Conservation (phyloP, 306 rosid species). For the Medicago truncatula region DNA sequence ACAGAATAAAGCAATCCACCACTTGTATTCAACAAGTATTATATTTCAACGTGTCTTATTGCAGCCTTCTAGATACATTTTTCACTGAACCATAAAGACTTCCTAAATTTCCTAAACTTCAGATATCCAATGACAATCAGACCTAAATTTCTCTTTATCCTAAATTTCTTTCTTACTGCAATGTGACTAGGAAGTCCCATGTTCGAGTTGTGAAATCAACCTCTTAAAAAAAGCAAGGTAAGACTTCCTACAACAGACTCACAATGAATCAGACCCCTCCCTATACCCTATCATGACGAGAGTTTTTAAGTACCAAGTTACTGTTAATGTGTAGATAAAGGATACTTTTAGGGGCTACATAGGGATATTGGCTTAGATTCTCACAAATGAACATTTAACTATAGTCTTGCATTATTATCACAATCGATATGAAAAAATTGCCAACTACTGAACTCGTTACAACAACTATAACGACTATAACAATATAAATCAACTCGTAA, state of each 20-base stretch:
- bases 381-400: conserved; percentile 26
- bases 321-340: conserved; percentile 21
- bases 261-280: conserved; percentile 6
- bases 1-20: conserved; percentile 20
- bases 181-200: conserved; percentile 13
- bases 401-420: conserved; percentile 1
- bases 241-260: background rate
- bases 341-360: conserved; percentile 10
- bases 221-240: background rate
- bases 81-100: conserved; percentile 23
- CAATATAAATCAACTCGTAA: conserved; percentile 7
- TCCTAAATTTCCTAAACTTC: conserved; percentile 6
- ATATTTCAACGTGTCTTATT: conserved; percentile 10
- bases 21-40: background rate
- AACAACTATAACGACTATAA: conserved; percentile 1
- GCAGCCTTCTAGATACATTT: conserved; percentile 25
- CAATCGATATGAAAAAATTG: conserved; percentile 18
- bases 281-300: background rate
- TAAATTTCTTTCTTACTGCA: background rate
- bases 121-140: conserved; percentile 13
- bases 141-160: background rate
- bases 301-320: background rate
- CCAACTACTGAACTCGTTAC: conserved; percentile 9
- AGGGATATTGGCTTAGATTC: conserved; percentile 22
- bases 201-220: background rate